Evolutionary conservation across 345 rosid genomes (phyloP), one percentile per base, ranked within the genome.

Genomic region (Linum tenue): DNA sequence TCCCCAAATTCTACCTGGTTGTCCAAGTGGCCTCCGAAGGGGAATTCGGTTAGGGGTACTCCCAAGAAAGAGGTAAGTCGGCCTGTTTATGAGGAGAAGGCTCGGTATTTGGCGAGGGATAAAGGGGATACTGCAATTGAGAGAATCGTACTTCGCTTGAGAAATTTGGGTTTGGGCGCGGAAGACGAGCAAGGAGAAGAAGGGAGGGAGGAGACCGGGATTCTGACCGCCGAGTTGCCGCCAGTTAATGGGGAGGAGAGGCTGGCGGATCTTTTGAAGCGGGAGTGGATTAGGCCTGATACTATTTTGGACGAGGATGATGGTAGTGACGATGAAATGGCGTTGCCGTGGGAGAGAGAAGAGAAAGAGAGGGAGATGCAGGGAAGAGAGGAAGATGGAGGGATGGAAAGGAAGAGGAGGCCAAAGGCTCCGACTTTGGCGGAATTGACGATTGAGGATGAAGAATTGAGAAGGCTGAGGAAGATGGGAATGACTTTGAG

Each of bases 261-360:
- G 42, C 67, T 94, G 40, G 86, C 88, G 5, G 97, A 90, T 71
- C 67, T 95, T 63, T 77, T 95, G 83, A 79, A 73, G 68, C 80
- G 92, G 50, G 96, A 91, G 66, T 91, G 99, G 99, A 71, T 87
- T 9, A 81, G 96, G 39, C 99, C 99, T 17, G 96, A 91, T 69
- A 73, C 84, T 62, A 79, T 84, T 36, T 63, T 88, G 37, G 9
- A 57, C 0, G 70, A 75, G 22, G 87, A 79, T 59, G 80, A 65
- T 10, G 82, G 77, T 39, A 87, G 76, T 39, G 68, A 51, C 38
- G 76, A 73, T 22, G 74, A 64, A 2, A 44, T 50, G 44, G 63
- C 77, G 44, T 73, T 85, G 84, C 95, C 92, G 7, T 83, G 91
- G 89, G 87, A 85, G 78, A 80, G 77, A 39, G 82, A 80, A 53